These are phyloP conservation scores for Mycena polygramma DNA, from an alignment of 768 basidiomycete genomes.

Conservation along the genomic window DNA sequence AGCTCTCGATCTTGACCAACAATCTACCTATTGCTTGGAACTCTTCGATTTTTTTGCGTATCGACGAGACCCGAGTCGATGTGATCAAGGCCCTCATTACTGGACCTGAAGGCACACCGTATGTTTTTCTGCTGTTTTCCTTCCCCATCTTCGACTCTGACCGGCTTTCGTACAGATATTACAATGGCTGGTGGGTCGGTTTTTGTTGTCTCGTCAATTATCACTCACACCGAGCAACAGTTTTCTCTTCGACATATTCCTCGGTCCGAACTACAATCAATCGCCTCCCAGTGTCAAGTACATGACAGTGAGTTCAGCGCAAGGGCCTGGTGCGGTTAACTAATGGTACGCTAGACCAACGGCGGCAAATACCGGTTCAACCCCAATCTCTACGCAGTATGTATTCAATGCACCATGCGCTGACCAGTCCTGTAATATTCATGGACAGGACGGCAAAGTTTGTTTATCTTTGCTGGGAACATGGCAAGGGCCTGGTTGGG, in stretches of 20 bases:
- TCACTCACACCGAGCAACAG: constrained; percentile 44
- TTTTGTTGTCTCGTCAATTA: constrained; percentile 9
- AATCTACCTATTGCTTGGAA: constrained; percentile 96
- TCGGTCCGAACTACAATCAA: constrained; percentile 90
- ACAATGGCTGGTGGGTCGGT: constrained; percentile 86
- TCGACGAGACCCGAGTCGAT: constrained; percentile 93
- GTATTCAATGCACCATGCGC: constrained; percentile 40
- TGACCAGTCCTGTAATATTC: constrained; percentile 20
- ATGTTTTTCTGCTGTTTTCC: constrained; percentile 44
- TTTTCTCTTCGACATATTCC: constrained; percentile 92
- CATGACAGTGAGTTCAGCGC: constrained; percentile 62
- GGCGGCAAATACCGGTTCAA: constrained; percentile 93
- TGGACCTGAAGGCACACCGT: constrained; percentile 96
- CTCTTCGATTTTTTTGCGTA: constrained; percentile 92
- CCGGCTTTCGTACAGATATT: constrained; percentile 63
- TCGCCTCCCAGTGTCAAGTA: constrained; percentile 80
- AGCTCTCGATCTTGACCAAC: constrained; percentile 94
- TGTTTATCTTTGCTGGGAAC: constrained; percentile 93
- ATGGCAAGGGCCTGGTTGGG: constrained; percentile 95
- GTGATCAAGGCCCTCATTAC: constrained; percentile 93
- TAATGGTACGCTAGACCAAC: constrained; percentile 68
- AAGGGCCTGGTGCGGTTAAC: too few relatives aligned
- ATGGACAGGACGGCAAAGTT: constrained; percentile 87
- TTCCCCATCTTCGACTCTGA: constrained; percentile 21
- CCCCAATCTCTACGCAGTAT: constrained; percentile 92